Percentiles rank a stretch among this genome's conserved stretches.
These are phyloP conservation scores for Epichloe gansuensis DNA, from an alignment of 2,329 filamentous ascomycete genomes.

Conservation along the genomic window DNA sequence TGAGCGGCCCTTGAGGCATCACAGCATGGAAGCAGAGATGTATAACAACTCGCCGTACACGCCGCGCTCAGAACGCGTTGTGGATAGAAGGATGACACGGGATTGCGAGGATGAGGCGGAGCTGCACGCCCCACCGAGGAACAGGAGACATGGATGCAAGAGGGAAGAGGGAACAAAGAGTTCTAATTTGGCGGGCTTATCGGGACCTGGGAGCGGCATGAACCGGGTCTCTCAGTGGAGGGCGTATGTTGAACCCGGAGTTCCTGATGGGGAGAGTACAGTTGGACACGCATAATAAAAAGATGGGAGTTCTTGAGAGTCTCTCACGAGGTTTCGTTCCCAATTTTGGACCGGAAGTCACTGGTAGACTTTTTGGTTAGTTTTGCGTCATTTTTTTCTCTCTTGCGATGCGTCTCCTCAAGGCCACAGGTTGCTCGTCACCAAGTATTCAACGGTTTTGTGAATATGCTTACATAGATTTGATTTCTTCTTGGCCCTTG, in stretches of 20 bases:
- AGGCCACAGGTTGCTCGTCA: not conserved
- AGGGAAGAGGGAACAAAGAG: constrained; percentile 19
- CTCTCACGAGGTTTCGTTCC: not conserved
- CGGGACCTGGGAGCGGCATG: constrained; percentile 29
- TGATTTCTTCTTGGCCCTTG: too few relatives aligned
- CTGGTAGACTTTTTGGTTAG: not conserved
- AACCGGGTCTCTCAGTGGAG: constrained; percentile 37
- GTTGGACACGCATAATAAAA: constrained; percentile 3
- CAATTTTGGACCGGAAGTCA: not conserved
- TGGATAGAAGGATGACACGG: constrained; percentile 15
- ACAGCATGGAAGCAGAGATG: constrained; percentile 26
- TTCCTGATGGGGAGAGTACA: constrained; percentile 20
- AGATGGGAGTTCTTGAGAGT: not conserved
- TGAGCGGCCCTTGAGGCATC: constrained; percentile 18
- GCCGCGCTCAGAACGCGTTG: constrained; percentile 18
- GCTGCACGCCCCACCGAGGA: constrained; percentile 15
- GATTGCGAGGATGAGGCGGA: constrained; percentile 21
- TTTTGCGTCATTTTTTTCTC: too few relatives aligned
- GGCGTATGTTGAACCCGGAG: constrained; percentile 32
- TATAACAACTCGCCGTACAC: constrained; percentile 20
- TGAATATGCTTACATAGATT: too few relatives aligned
- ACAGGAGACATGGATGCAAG: constrained; percentile 16
- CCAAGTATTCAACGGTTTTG: too few relatives aligned
- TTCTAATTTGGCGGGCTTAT: constrained; percentile 35
- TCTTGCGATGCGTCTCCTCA: too few relatives aligned